phyloP scores from a whole-genome alignment of 2,329 filamentous ascomycete species.

The Cercospora nicotianae region DNA sequence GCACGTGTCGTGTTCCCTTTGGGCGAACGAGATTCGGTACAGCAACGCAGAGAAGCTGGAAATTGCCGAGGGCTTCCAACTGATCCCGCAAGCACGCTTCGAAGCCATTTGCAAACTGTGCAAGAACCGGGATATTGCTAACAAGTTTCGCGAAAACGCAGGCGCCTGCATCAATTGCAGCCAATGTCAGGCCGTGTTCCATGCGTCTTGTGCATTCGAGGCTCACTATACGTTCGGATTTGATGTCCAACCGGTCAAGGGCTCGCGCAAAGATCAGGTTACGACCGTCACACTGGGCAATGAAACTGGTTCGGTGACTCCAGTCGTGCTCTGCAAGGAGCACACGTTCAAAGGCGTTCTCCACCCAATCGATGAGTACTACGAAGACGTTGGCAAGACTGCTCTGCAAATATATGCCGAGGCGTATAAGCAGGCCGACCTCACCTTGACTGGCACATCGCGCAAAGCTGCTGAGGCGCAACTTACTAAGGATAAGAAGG shows the following conservation, averaged over 20 bases:
- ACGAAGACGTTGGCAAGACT: constrained; percentile 69
- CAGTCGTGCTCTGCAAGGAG: constrained; percentile 87
- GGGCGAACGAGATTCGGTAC: constrained; percentile 90
- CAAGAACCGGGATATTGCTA: constrained; percentile 58
- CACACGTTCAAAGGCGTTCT: constrained; percentile 70
- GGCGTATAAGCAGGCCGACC: constrained; percentile 92
- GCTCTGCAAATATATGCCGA: constrained; percentile 83
- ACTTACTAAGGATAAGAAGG: constrained; percentile 56
- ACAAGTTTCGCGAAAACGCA: constrained; percentile 33
- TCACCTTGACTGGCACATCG: constrained; percentile 84
- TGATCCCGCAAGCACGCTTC: constrained; percentile 71
- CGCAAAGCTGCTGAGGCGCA: constrained; percentile 81
- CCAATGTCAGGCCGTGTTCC: constrained; percentile 69
- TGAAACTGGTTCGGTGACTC: constrained; percentile 80
- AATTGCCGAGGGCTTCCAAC: constrained; percentile 85
- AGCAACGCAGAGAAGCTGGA: constrained; percentile 78
- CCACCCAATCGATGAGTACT: constrained; percentile 75
- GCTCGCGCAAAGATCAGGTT: constrained; percentile 77
- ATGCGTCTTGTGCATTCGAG: constrained; percentile 87
- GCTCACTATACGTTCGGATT: constrained; percentile 83
- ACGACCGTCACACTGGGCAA: constrained; percentile 77
- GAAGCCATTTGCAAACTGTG: constrained; percentile 82
- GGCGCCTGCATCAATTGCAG: constrained; percentile 85
- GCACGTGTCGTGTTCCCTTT: constrained; percentile 89
- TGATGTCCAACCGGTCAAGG: constrained; percentile 86